These are phyloP conservation scores for Phlebopus sp. DNA, from an alignment of 1,284 basidiomycete species.

Conservation along the genomic window DNA sequence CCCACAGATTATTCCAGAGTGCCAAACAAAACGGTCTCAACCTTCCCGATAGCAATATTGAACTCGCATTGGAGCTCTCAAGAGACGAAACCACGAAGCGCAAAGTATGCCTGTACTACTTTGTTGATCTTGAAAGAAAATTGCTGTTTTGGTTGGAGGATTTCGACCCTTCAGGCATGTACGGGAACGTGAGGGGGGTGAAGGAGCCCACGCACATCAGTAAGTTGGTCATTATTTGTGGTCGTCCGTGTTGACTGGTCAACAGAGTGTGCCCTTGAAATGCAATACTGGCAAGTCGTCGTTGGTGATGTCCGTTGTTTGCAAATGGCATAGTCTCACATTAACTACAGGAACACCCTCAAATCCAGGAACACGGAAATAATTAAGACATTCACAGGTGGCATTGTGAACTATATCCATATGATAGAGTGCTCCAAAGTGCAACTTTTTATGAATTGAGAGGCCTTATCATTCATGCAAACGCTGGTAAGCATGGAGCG, in stretches of 20 bases:
- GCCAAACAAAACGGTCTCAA: background rate
- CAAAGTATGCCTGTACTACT: slow-evolving; percentile 6
- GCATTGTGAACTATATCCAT: slow-evolving; percentile 11
- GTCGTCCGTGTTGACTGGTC: background rate
- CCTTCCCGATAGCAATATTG: background rate
- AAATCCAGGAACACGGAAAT: background rate
- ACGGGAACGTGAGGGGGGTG: slow-evolving; percentile 4
- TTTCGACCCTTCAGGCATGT: background rate
- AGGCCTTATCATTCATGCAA: slow-evolving; percentile 11
- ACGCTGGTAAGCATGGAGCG: slow-evolving; percentile 5
- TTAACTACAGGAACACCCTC: background rate
- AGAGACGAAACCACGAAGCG: background rate
- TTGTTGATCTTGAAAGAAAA: slow-evolving; percentile 2
- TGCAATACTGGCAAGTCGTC: slow-evolving; percentile 1
- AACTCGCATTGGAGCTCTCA: background rate
- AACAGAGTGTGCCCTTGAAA: slow-evolving; percentile 1
- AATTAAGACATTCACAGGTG: background rate
- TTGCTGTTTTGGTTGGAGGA: slow-evolving; percentile 7
- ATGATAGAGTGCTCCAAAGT: slow-evolving; percentile 2
- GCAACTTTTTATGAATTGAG: slow-evolving; percentile 5
- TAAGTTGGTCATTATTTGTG: background rate
- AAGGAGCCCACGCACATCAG: slow-evolving; percentile 6
- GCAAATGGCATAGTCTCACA: background rate
- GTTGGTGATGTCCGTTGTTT: background rate
- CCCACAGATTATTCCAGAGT: background rate